phyloP scores from a whole-genome alignment of 805 yeast species.

The Kodamaea laetipori region DNA sequence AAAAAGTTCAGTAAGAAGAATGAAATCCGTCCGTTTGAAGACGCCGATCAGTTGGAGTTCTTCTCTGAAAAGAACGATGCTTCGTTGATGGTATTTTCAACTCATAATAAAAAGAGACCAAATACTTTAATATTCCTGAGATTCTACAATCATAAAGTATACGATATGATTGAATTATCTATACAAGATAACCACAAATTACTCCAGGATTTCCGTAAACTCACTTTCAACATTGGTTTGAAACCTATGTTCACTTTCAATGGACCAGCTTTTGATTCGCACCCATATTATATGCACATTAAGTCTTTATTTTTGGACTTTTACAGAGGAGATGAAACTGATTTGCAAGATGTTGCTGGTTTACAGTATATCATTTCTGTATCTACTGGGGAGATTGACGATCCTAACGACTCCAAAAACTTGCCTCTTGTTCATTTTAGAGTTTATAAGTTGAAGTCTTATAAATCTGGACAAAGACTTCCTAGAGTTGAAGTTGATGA shows the following conservation, averaged over 20 bases:
- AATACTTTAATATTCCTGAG: constrained; percentile 85
- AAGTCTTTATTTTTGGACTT: constrained; percentile 90
- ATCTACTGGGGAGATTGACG: constrained; percentile 74
- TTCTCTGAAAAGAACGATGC: constrained; percentile 93
- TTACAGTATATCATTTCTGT: constrained; percentile 87
- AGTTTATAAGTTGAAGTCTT: constrained; percentile 84
- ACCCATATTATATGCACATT: constrained; percentile 81
- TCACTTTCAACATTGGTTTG: constrained; percentile 82
- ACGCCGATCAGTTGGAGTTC: constrained; percentile 79
- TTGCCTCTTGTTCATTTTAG: constrained; percentile 86
- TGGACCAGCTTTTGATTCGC: constrained; percentile 87
- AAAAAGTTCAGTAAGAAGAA: constrained; percentile 88
- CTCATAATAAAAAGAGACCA: constrained; percentile 88
- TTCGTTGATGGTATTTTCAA: constrained; percentile 76
- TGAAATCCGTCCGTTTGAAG: constrained; percentile 91
- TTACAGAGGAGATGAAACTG: constrained; percentile 81
- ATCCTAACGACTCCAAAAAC: constrained; percentile 64
- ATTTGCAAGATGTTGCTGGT: constrained; percentile 90
- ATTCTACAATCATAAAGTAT: constrained; percentile 86
- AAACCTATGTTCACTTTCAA: constrained; percentile 94
- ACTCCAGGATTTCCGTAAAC: constrained; percentile 74
- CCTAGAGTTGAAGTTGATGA: constrained; percentile 95
- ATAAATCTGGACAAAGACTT: constrained; percentile 78
- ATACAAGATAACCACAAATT: constrained; percentile 67
- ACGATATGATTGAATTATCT: constrained; percentile 91